phyloP scores from a whole-genome alignment of 495 filamentous ascomycete species.

The Hyaloscypha bicolor region DNA sequence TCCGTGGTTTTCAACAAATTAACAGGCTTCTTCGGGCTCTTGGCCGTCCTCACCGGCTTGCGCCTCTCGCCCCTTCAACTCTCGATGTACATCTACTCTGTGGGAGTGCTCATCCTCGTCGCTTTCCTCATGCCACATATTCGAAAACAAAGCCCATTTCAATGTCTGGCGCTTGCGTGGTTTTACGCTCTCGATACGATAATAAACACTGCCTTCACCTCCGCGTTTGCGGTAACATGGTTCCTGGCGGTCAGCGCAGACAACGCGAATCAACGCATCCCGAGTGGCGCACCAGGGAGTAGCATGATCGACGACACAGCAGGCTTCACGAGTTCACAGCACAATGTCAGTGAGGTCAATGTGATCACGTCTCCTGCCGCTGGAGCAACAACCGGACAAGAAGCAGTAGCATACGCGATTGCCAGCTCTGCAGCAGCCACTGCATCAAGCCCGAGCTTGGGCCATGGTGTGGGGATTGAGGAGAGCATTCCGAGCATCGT shows the following conservation, averaged over 20 bases:
- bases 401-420: conserved; percentile 51
- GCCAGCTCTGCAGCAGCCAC: conserved; percentile 26
- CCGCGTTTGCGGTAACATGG: conserved; percentile 80
- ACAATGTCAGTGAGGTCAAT: conserved; percentile 59
- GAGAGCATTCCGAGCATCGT: conserved; percentile 76
- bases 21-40: conserved; percentile 83
- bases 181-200: conserved; percentile 78
- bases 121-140: conserved; percentile 69
- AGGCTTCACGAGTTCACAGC: conserved; percentile 69
- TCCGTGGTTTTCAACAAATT: conserved; percentile 85
- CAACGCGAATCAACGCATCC: conserved; percentile 34
- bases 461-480: conserved; percentile 52
- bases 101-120: conserved; percentile 62
- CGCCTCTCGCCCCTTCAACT: conserved; percentile 65
- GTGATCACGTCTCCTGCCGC: conserved; percentile 46
- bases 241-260: conserved; percentile 68
- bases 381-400: conserved; percentile 47
- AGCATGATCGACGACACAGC: conserved; percentile 64
- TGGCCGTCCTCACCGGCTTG: conserved; percentile 77
- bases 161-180: conserved; percentile 71
- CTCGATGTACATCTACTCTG: conserved; percentile 83
- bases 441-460: conserved; percentile 21
- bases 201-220: conserved; percentile 76
- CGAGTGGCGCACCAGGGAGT: conserved; percentile 41
- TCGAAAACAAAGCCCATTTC: conserved; percentile 66